Conservation (phyloP, 2,329 filamentous ascomycete genomes). For the Phialophora tarda region DNA sequence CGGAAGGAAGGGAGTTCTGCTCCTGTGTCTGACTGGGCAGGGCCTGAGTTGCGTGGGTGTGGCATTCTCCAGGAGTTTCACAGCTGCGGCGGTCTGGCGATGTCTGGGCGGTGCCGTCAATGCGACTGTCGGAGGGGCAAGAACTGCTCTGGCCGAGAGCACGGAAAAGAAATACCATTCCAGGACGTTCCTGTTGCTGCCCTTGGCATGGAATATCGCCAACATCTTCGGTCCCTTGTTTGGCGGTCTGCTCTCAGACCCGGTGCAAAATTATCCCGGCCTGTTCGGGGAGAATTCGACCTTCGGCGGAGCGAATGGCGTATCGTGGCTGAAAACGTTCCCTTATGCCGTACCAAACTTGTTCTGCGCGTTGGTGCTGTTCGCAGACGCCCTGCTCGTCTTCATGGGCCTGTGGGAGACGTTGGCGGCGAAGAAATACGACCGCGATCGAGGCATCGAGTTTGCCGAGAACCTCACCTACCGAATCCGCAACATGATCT, state of each 20-base stretch:
- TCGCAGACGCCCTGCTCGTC: slow-evolving; percentile 61
- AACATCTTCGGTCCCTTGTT: slow-evolving; percentile 61
- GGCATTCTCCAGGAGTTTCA: slow-evolving; percentile 69
- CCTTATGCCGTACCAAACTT: slow-evolving; percentile 73
- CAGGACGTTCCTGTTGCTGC: slow-evolving; percentile 63
- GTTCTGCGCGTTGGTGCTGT: slow-evolving; percentile 65
- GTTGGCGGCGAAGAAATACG: slow-evolving; percentile 41
- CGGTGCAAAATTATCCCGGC: slow-evolving; percentile 65
- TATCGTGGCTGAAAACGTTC: slow-evolving; percentile 66
- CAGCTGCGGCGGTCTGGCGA: slow-evolving; percentile 66
- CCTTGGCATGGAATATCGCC: slow-evolving; percentile 71
- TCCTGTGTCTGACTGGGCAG: slow-evolving; percentile 76
- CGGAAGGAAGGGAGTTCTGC: slow-evolving; percentile 76
- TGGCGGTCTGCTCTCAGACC: slow-evolving; percentile 72
- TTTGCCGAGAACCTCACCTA: slow-evolving; percentile 35
- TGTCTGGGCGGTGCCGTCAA: slow-evolving; percentile 71
- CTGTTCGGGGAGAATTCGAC: slow-evolving; percentile 66
- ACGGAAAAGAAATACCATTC: slow-evolving; percentile 70
- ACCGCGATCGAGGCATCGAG: slow-evolving; percentile 31
- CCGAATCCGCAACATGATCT: slow-evolving; percentile 27
- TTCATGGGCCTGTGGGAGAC: slow-evolving; percentile 68
- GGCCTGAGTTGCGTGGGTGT: slow-evolving; percentile 69
- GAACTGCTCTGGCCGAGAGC: slow-evolving; percentile 74
- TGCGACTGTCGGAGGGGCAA: slow-evolving; percentile 74
- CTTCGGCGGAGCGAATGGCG: slow-evolving; percentile 62